Percentiles rank a stretch among this genome's conserved stretches.
phyloP scores from a whole-genome alignment of 2,329 filamentous ascomycete genomes.

The Botrytis tulipae region DNA sequence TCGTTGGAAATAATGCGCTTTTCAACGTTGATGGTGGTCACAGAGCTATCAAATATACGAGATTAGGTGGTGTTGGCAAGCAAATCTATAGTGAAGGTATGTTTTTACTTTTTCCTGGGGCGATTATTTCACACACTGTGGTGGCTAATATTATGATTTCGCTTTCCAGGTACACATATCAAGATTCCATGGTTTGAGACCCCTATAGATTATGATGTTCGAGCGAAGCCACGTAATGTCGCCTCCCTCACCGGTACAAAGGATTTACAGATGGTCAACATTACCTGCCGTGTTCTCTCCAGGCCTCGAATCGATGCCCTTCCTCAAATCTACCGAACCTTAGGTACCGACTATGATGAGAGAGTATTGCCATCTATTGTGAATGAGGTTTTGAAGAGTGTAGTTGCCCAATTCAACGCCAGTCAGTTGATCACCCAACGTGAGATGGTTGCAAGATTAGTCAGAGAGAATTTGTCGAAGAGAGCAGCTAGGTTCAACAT shows the following conservation, averaged over 20 bases:
- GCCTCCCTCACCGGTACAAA: slow-evolving; percentile 97
- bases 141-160: slow-evolving; percentile 24
- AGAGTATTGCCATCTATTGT: slow-evolving; percentile 95
- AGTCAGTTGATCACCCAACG: slow-evolving; percentile 98
- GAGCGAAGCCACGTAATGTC: slow-evolving; percentile 94
- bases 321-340: slow-evolving; percentile 94
- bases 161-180: slow-evolving; percentile 77
- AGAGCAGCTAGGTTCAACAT: slow-evolving; percentile 97
- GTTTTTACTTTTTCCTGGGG: slow-evolving; percentile 20
- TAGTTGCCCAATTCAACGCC: slow-evolving; percentile 98
- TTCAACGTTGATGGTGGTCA: slow-evolving; percentile 96
- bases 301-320: slow-evolving; percentile 83
- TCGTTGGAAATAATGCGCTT: slow-evolving; percentile 56
- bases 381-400: slow-evolving; percentile 97
- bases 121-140: background rate
- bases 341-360: slow-evolving; percentile 96
- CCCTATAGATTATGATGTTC: slow-evolving; percentile 94
- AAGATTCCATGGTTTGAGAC: slow-evolving; percentile 97
- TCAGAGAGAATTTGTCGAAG: slow-evolving; percentile 87
- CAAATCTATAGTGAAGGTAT: slow-evolving; percentile 94
- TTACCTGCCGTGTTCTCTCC: slow-evolving; percentile 98
- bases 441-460: slow-evolving; percentile 90
- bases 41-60: slow-evolving; percentile 96
- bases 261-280: slow-evolving; percentile 99
- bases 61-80: slow-evolving; percentile 87